Evolutionary conservation across 2,329 filamentous ascomycete genomes (phyloP), one percentile per base, ranked within the genome.

Genomic region (Colletotrichum orbiculare): DNA sequence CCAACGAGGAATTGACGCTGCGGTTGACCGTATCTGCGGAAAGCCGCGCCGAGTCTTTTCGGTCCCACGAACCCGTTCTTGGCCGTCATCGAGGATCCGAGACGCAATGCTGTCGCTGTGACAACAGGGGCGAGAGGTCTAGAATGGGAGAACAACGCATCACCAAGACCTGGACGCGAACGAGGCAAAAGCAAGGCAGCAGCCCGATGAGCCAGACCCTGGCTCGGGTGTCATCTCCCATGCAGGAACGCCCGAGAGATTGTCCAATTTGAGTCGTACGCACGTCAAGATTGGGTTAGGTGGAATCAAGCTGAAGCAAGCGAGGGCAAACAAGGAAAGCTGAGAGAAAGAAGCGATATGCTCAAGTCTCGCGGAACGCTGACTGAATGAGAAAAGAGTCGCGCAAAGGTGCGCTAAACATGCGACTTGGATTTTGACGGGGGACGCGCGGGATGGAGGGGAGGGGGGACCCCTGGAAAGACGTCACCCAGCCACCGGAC

Each of bases 401-500:
- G 34, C 5, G 33, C 17, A 49, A n/a, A 49, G 35, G 37, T 55
- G 53, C 45, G 46, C 37, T 42, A 49, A 50, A 46, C 49, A 49
- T 45, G 46, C 7, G 46, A 15, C 25, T 50, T 49, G 43, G 55
- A 58, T 58, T 58, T 25, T 43, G 55, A 50, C 46, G 38, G 45
- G 46, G 54, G 55, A 13, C 6, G 12, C 42, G 10, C 43, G 8
- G 43, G 43, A 17, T 17, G 43, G 8, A 7, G 8, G 1, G 42
- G 42, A n/a, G 35, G 42, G 61, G 62, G 63, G 52, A 63, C 63
- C 63, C 63, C 63, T 66, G 58, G 34, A 57, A 66, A 63, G 63
- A 66, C 63, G 63, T 66, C 63, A 66, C 63, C 63, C 63, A 66
- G 63, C 63, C 63, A 66, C 63, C 62, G 63, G 52, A 47, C 63